These are phyloP conservation scores for Beta corolliflora DNA, from an alignment of 179 eudicot species.

Conservation along the genomic window DNA sequence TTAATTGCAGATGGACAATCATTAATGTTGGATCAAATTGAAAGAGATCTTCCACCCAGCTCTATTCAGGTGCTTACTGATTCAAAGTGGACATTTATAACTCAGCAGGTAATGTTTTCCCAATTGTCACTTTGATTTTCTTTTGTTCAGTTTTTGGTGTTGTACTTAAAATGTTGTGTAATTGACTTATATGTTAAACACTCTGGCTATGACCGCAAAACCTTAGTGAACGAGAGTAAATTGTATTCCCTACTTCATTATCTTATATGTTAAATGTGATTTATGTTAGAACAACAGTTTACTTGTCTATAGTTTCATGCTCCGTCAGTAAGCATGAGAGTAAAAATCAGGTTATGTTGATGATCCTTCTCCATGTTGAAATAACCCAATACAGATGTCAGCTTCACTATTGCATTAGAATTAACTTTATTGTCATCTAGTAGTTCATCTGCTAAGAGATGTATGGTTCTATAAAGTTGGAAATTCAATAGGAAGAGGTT, in stretches of 20 bases:
- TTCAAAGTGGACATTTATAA: conserved; percentile 94
- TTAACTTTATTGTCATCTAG: background rate
- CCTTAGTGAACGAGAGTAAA: background rate
- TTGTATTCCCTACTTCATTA: background rate
- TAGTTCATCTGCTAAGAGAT: background rate
- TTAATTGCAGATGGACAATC: conserved; percentile 72
- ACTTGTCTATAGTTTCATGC: background rate
- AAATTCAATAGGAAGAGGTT: background rate
- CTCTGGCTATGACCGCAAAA: background rate
- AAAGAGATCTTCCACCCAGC: conserved; percentile 64
- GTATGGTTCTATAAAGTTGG: background rate
- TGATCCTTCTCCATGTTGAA: background rate
- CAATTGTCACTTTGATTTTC: background rate
- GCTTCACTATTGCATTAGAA: background rate
- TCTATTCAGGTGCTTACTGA: conserved; percentile 60
- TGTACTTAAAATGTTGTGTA: background rate
- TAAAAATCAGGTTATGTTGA: background rate
- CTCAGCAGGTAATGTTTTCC: conserved; percentile 63
- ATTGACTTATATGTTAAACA: background rate
- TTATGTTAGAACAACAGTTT: background rate
- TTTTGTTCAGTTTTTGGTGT: background rate
- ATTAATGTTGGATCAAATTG: conserved; percentile 58
- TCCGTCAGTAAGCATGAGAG: background rate
- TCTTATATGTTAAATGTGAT: background rate
- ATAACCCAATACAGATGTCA: background rate